Evolutionary conservation across 2,329 filamentous ascomycete species (phyloP), one percentile per base, ranked within the genome.

Genomic region (Penicillium psychrosexuale): DNA sequence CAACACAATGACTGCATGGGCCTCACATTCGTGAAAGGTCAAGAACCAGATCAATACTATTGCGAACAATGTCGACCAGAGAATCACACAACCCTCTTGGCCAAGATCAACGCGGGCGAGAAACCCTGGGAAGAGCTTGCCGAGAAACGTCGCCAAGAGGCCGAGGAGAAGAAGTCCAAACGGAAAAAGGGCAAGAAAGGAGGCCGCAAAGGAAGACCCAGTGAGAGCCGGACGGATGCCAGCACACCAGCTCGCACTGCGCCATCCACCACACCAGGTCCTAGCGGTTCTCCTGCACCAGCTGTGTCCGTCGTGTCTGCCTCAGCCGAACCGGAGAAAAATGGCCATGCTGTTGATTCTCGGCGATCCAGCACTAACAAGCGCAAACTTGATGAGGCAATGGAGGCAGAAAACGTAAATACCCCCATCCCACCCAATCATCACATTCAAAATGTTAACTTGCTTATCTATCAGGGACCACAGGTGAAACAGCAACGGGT

Each of bases 1-100:
- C 94, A 99, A 75, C 94, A 99, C 75, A 97, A 97, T 68, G 87
- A 95, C 60, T 99, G 94, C 71, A 90, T 99, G 80, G 91, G 90
- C 50, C 84, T 97, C 66, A 85, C 87, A 44, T 91, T 89, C 64
- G 84, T 87, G 31, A 89, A 82, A 54, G 76, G 92, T 56, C 85
- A 92, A 66, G 81, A 90, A 52, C 88, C 89, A 30, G 89, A 89
- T 57, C 82, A 89, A 73, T 99, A 99, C 77, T 95, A 88, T 75
- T 99, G 94, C 75, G 94, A 99, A 74, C 79, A 87, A 74, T 97
- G 94, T 77, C 83, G 83, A 49, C 94, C 94, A 0, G 83, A 91
- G 53, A 85, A 92, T 59, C 94, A 99, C 76, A 85, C 84, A 63
- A 86, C 87, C 57, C 84, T 97, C 3, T 76, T 99, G 4, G 87